Conservation (phyloP, 371 early-diverging fungal genomes). For the Conidiobolus coronatus region DNA sequence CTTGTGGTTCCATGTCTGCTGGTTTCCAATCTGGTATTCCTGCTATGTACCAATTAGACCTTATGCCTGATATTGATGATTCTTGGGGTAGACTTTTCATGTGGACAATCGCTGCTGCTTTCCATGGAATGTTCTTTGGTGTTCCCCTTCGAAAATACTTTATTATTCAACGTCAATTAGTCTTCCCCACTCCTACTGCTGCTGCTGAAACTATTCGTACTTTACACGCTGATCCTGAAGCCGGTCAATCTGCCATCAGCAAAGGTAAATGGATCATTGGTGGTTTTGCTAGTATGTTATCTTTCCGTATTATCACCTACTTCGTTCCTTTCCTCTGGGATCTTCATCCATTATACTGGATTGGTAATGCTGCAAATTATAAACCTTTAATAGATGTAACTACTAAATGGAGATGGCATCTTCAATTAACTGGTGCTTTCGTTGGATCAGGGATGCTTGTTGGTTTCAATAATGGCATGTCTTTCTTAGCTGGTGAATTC, state of each 20-base stretch:
- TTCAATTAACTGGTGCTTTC: slow-evolving; percentile 4
- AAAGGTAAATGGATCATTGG: slow-evolving; percentile 8
- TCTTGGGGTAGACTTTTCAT: slow-evolving; percentile 17
- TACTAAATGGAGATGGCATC: slow-evolving; percentile 1
- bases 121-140: slow-evolving; percentile 54
- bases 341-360: slow-evolving; percentile 33
- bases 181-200: slow-evolving; percentile 48
- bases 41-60: slow-evolving; percentile 40
- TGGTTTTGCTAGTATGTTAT: slow-evolving; percentile 1
- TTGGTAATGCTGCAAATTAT: slow-evolving; percentile 20
- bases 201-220: slow-evolving; percentile 39
- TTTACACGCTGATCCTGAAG: slow-evolving; percentile 24
- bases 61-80: slow-evolving; percentile 20
- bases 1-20: slow-evolving; percentile 42
- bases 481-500: slow-evolving; percentile 27
- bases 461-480: slow-evolving; percentile 24
- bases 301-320: slow-evolving; percentile 16
- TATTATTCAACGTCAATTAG: slow-evolving; percentile 40
- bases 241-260: neutral
- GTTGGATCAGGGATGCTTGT: slow-evolving; percentile 48
- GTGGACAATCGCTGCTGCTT: slow-evolving; percentile 39
- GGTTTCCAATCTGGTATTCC: slow-evolving; percentile 48
- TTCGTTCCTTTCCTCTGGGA: slow-evolving; percentile 22
- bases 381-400: slow-evolving; percentile 17
- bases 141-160: slow-evolving; percentile 46